Evolutionary conservation across 352 stramenopile species (phyloP), one percentile per base, ranked within the genome.

Genomic region (Saprolegnia parasitica): DNA sequence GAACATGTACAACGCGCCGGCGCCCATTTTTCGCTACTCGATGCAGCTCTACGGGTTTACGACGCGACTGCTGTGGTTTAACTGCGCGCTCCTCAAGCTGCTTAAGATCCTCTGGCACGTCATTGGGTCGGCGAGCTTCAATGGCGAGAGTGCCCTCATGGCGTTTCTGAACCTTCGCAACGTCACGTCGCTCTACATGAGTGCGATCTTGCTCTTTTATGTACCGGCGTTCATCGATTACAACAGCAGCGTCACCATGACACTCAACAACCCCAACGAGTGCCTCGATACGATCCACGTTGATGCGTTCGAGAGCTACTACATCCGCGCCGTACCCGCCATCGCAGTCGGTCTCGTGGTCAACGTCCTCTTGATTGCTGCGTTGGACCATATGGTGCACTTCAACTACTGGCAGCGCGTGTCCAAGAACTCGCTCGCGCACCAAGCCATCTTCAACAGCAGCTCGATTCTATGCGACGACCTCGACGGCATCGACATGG

Each of bases 401-500:
- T 9, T 47, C 13, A 3, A 39, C 0, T 50, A 46, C 4, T 70
- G 63, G 63, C 23, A 0, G 1, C 8, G 13, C n/a, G 1, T 70
- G 45, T 24, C 26, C 35, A 61, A 61, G 1, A 62, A 62, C 21
- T 54, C 26, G 1, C 35, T 70, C 21, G 45, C 24, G 18, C 63
- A 46, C 1, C 63, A 70, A n/a, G 63, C 46, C 4, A 62, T 70
- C 1, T 70, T 61, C 47, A 70, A 70, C 40, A 47, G 26, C 16
- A 46, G 39, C 1, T 40, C 21, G 11, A 35, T 70, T 37, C 20
- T 56, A 5, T 70, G 63, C 4, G 63, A 70, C 1, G 61, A 58
- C 29, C 0, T 70, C 0, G n/a, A 13, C 11, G 63, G 23, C 32
- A 26, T 68, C 40, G 13, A 70, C 8, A 8, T 16, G 52, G 32